Base-by-base conservation (phyloP, 2,329 filamentous ascomycete species). In the Exophiala phaeomuriformis region DNA sequence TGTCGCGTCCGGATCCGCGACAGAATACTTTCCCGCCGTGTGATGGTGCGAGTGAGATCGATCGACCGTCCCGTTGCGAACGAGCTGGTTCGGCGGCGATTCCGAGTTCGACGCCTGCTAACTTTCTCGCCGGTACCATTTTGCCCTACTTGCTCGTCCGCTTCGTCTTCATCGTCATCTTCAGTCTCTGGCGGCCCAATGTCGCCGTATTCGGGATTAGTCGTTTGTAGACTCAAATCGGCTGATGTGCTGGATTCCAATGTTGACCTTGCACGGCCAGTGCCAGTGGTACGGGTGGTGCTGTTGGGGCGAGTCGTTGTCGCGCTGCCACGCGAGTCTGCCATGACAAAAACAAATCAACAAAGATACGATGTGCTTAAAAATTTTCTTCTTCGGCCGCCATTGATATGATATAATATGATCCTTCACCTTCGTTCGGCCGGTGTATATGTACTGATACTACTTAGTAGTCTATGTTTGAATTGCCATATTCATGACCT, bases 181-280 rank as follows among this genome's bases (percentile, higher is more conserved):
- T 19, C 19, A 19, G 19, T 19, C 19, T 19, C 10, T 5, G 28
- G 30, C 27, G 44, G 29, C 7, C 8, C 19, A 6, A 7, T 32
- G 28, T 48, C 46, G n/a, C 46, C 46, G 29, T 48, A 48, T 5
- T 48, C 33, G 12, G 46, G 27, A 31, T 48, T 48, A 2, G 46
- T 48, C 28, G 46, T 48, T 30, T 48, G 32, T 4, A 12, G 46
- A 6, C 12, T 30, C n/a, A 48, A 35, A 9, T 27, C 33, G 9
- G 32, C 30, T 3, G 42, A 45, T 3, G 28, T 32, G 5, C 3
- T 6, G 5, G 42, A 31, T 29, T 45, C 28, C 9, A 45, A 5
- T 5, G 12, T 12, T 27, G 39, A 41, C 12, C 4, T 27, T 9
- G 4, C 12, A 19, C 19, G 19, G 19, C 19, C 19, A 19, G 19